phyloP scores from a whole-genome alignment of 2,329 filamentous ascomycete genomes.

The Calonectria multiphialidica region DNA sequence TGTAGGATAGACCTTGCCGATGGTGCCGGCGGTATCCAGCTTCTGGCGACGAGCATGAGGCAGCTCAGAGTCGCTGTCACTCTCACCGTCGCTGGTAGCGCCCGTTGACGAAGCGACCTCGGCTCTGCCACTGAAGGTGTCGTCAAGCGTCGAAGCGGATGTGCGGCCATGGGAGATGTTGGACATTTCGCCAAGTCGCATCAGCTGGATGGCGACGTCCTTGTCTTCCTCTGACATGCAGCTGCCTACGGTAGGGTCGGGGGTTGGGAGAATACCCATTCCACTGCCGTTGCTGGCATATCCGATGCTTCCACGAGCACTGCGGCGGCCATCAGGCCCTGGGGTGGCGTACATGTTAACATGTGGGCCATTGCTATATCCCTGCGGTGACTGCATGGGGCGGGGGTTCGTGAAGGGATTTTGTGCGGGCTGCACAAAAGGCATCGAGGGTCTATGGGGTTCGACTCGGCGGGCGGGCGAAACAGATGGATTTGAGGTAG shows the following conservation, averaged over 20 bases:
- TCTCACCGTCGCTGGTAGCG: conserved; percentile 83
- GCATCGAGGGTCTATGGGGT: conserved; percentile 77
- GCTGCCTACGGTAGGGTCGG: conserved; percentile 96
- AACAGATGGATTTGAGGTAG: conserved; percentile 96
- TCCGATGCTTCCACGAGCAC: conserved; percentile 70
- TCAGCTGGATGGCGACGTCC: conserved; percentile 96
- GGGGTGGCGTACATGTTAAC: conserved; percentile 73
- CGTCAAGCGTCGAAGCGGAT: conserved; percentile 92
- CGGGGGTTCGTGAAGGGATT: conserved; percentile 84
- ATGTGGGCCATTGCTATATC: conserved; percentile 68
- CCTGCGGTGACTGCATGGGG: conserved; percentile 86
- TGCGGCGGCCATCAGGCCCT: conserved; percentile 70
- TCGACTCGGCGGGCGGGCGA: conserved; percentile 88
- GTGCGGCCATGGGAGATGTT: conserved; percentile 94
- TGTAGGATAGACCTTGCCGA: conserved; percentile 63
- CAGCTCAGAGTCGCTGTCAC: conserved; percentile 72
- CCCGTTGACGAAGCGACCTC: conserved; percentile 88
- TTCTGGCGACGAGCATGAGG: conserved; percentile 71
- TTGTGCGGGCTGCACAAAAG: conserved; percentile 81
- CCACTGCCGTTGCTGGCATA: conserved; percentile 60
- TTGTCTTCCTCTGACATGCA: conserved; percentile 95
- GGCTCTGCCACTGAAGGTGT: conserved; percentile 91
- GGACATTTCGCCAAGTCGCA: conserved; percentile 93
- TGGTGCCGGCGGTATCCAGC: conserved; percentile 57
- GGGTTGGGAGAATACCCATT: conserved; percentile 82